These are phyloP conservation scores for Saccharomycopsis sp. DNA, from an alignment of 805 yeast genomes.

Conservation along the genomic window DNA sequence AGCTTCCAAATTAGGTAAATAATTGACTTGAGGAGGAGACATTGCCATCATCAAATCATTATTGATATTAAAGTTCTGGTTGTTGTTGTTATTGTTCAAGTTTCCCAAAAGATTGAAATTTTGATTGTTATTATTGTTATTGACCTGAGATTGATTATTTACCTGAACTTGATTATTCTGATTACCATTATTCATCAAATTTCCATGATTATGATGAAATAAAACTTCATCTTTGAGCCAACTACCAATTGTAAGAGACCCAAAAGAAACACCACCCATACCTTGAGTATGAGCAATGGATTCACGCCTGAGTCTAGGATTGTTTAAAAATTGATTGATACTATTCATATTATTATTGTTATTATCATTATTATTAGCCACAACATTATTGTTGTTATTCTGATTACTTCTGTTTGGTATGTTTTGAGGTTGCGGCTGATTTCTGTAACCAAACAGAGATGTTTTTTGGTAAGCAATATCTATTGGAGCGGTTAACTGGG, in stretches of 20 bases:
- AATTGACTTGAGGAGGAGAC: slow-evolving; percentile 64
- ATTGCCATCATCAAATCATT: slow-evolving; percentile 29
- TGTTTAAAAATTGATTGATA: slow-evolving; percentile 16
- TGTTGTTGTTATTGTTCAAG: slow-evolving; percentile 17
- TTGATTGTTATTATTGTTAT: slow-evolving; percentile 4
- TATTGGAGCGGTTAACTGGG: slow-evolving; percentile 8
- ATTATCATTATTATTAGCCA: slow-evolving; percentile 17
- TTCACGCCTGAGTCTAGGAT: slow-evolving; percentile 65
- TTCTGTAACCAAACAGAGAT: slow-evolving; percentile 3
- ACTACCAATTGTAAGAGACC: slow-evolving; percentile 86
- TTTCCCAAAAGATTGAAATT: not conserved
- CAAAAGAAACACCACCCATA: slow-evolving; percentile 97
- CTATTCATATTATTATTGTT: slow-evolving; percentile 17
- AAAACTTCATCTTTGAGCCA: slow-evolving; percentile 93
- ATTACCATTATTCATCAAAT: slow-evolving; percentile 16
- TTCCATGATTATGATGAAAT: slow-evolving; percentile 32
- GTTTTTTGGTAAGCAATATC: slow-evolving; percentile 15
- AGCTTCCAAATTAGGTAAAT: slow-evolving; percentile 87
- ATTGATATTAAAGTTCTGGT: slow-evolving; percentile 14
- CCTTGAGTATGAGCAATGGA: slow-evolving; percentile 94
- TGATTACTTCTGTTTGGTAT: not conserved
- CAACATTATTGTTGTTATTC: not conserved
- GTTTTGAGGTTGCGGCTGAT: not conserved
- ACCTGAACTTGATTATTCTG: not conserved
- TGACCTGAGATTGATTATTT: slow-evolving; percentile 2